Base-by-base conservation (phyloP, 768 basidiomycete species). In the Tulasnella sp. region DNA sequence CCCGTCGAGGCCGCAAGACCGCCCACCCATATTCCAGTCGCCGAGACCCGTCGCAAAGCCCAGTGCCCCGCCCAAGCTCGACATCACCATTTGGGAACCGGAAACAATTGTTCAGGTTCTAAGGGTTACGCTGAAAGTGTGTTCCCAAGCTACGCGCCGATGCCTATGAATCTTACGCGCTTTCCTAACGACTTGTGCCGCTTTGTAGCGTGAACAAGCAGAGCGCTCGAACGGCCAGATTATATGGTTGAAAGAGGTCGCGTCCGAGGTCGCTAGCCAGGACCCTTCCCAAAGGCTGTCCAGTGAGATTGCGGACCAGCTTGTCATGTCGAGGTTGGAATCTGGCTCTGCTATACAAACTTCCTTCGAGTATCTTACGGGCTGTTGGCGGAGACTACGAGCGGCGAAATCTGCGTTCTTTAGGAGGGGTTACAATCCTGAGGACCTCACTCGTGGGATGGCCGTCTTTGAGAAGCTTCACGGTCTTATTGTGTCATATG, bases 371-470 rank as follows among this genome's bases (percentile, higher is more conserved):
- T 98, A 91, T 68, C 76, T 99, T 22, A 78, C 90, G 8, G 85
- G 85, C 19, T 85, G 87, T 66, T 99, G 94, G 94, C 92, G 89
- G 71, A 80, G 93, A n/a, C 64, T 87, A 43, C 85, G 87, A 63
- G 63, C 71, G 5, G 76, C 76, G 12, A 75, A 76, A 60, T 70
- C 75, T 41, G 72, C 75, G 17, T 67, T 88, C 21, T 61, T 80
- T 45, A 88, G 84, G 67, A 86, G 81, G 80, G 87, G 76, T 45
- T 82, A 86, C 69, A 71, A 78, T 15, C 80, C 82, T 22, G 72
- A 78, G 29, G 83, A 85, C 49, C 74, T 79, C 7, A 78, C 83
- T 61, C 73, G 73, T 63, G 91, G 87, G 30, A 70, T 79, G 10
- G 70, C 67, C 27, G 70, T 79, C n/a, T 74, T 91, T 21, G 87